A percentile compares a stretch with the other conserved stretches of the same genome.
phyloP scores from a whole-genome alignment of 1,139 yeast species.

The Hyphopichia buzzinii region DNA sequence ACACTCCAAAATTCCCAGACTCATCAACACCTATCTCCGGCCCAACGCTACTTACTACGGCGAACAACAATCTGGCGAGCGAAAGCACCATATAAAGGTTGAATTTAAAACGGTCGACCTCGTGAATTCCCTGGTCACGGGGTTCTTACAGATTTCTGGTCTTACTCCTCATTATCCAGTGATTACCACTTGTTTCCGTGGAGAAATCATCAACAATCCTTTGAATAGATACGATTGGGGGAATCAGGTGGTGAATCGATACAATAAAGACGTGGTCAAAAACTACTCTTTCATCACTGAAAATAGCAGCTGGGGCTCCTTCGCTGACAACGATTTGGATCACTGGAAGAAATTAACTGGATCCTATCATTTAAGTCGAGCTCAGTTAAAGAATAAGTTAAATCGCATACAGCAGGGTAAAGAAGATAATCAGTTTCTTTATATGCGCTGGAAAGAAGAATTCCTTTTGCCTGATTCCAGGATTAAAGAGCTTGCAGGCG shows the following conservation, averaged over 20 bases:
- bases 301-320: constrained; percentile 56
- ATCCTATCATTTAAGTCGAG: constrained; percentile 21
- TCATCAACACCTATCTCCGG: constrained; percentile 43
- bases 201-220: constrained; percentile 73
- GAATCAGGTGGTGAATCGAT: constrained; percentile 6
- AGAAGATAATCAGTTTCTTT: constrained; percentile 46
- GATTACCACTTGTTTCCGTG: constrained; percentile 82
- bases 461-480: constrained; percentile 80
- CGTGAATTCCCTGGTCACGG: constrained; percentile 60
- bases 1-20: constrained; percentile 12
- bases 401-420: constrained; percentile 29
- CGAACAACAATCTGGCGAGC: constrained; percentile 69
- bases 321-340: constrained; percentile 66
- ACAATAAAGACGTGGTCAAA: constrained; percentile 13
- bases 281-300: constrained; percentile 41
- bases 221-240: constrained; percentile 22
- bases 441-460: constrained; percentile 95
- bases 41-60: constrained; percentile 69
- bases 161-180: constrained; percentile 75
- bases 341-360: constrained; percentile 84
- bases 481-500: constrained; percentile 67
- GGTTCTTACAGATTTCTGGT: constrained; percentile 78
- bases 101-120: constrained; percentile 70
- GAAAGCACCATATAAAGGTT: constrained; percentile 68
- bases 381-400: constrained; percentile 26